Percentiles rank a stretch among this genome's conserved stretches.
These are phyloP conservation scores for Phascolomyces articulosus DNA, from an alignment of 371 early-diverging fungal genomes.

Conservation along the genomic window DNA sequence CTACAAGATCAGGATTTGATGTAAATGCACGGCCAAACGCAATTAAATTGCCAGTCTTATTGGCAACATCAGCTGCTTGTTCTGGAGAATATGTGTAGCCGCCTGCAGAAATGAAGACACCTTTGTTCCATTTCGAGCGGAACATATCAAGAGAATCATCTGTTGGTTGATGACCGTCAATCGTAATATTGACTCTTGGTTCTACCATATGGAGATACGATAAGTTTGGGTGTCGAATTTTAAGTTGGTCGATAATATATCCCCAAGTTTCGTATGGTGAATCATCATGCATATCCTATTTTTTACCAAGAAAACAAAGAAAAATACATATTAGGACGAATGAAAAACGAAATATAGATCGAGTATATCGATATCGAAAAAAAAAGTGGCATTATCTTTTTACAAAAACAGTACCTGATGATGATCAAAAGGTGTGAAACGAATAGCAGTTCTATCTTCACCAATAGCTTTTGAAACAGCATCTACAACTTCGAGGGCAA, in stretches of 20 bases:
- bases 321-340: no score
- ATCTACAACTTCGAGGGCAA: conserved; percentile 44
- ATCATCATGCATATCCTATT: no score
- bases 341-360: no score
- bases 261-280: no score
- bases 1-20: conserved; percentile 38
- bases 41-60: conserved; percentile 28
- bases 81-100: conserved; percentile 24
- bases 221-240: no score
- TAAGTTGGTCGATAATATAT: no score
- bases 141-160: conserved; percentile 27
- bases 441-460: conserved; percentile 16
- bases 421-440: conserved; percentile 20
- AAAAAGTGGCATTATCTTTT: no score
- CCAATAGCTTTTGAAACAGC: conserved; percentile 29
- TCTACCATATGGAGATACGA: conserved; percentile 41
- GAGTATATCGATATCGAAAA: no score
- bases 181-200: conserved; percentile 20
- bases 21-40: conserved; percentile 37
- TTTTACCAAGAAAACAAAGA: no score
- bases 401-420: conserved; percentile 14
- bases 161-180: neutral
- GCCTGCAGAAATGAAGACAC: conserved; percentile 29
- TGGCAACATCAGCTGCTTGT: conserved; percentile 19
- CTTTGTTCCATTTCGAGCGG: conserved; percentile 34